phyloP scores from a whole-genome alignment of 495 filamentous ascomycete species.

The Neurospora sp. region DNA sequence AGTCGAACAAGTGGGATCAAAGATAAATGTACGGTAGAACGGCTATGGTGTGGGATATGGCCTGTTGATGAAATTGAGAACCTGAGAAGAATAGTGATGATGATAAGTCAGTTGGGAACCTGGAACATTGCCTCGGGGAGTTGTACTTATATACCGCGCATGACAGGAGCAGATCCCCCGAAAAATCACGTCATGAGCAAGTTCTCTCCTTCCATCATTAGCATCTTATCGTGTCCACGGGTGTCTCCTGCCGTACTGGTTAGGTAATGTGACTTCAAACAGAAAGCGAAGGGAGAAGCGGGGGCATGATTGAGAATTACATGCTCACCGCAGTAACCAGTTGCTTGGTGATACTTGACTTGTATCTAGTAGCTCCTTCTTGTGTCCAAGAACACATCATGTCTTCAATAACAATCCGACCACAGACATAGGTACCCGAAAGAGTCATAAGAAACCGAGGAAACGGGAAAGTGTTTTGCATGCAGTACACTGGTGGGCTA shows the following conservation, averaged over 20 bases:
- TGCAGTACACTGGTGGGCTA: neutral
- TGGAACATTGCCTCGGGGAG: neutral
- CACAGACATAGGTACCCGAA: neutral
- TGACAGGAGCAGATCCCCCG: neutral
- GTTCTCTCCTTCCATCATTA: too few relatives aligned
- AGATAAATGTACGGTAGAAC: neutral
- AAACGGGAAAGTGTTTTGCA: neutral
- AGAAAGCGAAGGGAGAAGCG: neutral
- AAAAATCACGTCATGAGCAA: too few relatives aligned
- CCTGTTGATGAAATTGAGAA: neutral
- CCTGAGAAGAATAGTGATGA: neutral
- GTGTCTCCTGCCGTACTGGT: neutral
- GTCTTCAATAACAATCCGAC: neutral
- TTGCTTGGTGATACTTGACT: neutral
- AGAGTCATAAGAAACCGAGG: neutral
- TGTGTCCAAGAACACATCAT: neutral
- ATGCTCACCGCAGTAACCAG: neutral
- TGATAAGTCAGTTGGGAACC: neutral
- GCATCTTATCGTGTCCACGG: too few relatives aligned
- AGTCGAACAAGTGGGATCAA: neutral
- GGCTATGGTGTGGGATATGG: neutral
- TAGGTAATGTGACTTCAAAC: neutral
- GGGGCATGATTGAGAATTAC: neutral
- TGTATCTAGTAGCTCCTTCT: neutral
- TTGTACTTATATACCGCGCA: neutral